phyloP scores from a whole-genome alignment of 2,329 filamentous ascomycete genomes.

The Cercospora zeae-maydis region DNA sequence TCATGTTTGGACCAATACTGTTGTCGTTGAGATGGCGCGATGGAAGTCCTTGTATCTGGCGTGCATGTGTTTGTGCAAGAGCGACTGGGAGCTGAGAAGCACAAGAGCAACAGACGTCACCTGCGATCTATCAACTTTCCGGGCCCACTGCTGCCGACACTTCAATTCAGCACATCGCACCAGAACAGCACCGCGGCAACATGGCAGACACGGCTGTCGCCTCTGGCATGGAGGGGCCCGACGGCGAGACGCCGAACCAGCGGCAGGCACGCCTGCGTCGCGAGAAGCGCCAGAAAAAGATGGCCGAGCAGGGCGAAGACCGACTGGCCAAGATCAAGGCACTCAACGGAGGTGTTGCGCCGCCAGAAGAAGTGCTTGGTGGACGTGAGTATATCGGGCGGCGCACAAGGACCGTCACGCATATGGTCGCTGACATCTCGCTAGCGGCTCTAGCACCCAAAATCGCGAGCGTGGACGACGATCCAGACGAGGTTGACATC shows the following conservation, averaged over 20 bases:
- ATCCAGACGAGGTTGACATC: conserved; percentile 73
- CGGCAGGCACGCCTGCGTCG: conserved; percentile 69
- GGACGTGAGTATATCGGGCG: conserved; percentile 21
- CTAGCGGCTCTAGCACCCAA: conserved; percentile 34
- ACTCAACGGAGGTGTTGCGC: conserved; percentile 50
- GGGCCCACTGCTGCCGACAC: not conserved
- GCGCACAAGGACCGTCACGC: not conserved
- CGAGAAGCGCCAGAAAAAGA: conserved; percentile 75
- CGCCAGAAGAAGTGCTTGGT: conserved; percentile 33
- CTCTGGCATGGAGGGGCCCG: conserved; percentile 26
- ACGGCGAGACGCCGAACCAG: conserved; percentile 44
- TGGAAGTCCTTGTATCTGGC: not conserved
- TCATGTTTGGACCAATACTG: not conserved
- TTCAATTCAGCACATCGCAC: not conserved
- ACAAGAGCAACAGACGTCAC: not conserved
- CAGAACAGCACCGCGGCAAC: not conserved
- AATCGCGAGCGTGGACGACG: conserved; percentile 46
- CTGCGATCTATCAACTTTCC: conserved; percentile 1
- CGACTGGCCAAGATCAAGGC: conserved; percentile 73
- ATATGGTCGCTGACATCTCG: not conserved
- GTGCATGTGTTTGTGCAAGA: not conserved
- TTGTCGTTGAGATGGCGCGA: not conserved
- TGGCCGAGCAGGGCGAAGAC: conserved; percentile 65
- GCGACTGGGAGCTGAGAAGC: not conserved
- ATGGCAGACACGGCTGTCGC: conserved; percentile 32